Conservation (phyloP, 139 green algal genomes). For the Tetradesmus lagerheimii region DNA sequence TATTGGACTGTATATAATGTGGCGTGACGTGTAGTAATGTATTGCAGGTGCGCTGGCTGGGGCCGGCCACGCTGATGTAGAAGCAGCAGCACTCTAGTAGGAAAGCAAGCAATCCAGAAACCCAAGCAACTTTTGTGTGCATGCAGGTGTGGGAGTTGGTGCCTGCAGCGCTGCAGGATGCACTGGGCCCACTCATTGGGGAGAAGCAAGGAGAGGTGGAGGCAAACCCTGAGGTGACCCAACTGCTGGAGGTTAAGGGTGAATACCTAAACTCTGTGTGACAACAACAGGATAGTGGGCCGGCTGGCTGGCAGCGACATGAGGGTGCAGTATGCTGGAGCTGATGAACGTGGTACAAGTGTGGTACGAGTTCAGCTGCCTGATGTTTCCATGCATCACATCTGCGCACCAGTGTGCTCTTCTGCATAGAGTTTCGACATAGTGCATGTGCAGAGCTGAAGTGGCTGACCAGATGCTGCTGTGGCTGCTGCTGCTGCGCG, state of each 20-base stretch:
- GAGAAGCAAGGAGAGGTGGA: slow-evolving; percentile 37
- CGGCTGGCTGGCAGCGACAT: background rate
- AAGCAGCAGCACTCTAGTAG: too few species aligned
- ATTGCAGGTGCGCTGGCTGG: background rate
- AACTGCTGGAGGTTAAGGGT: background rate
- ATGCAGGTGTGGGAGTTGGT: slow-evolving; percentile 35
- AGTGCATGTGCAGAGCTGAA: background rate
- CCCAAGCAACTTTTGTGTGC: too few species aligned
- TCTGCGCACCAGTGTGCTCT: too few species aligned
- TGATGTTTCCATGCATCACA: too few species aligned
- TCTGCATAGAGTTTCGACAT: too few species aligned
- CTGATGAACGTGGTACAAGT: too few species aligned
- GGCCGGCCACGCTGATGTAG: too few species aligned
- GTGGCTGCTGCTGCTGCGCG: background rate
- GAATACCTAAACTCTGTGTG: too few species aligned
- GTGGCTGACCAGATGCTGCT: background rate
- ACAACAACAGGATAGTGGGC: background rate
- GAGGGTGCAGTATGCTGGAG: background rate
- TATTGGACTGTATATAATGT: too few species aligned
- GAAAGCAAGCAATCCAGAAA: too few species aligned
- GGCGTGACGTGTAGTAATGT: too few species aligned
- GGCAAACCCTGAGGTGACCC: slow-evolving; percentile 9
- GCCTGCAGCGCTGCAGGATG: slow-evolving; percentile 32
- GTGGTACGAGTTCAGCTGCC: too few species aligned
- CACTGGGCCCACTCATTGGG: background rate